Base-by-base conservation (phyloP, 2,329 filamentous ascomycete genomes). In the Chalaropsis thielavioides region DNA sequence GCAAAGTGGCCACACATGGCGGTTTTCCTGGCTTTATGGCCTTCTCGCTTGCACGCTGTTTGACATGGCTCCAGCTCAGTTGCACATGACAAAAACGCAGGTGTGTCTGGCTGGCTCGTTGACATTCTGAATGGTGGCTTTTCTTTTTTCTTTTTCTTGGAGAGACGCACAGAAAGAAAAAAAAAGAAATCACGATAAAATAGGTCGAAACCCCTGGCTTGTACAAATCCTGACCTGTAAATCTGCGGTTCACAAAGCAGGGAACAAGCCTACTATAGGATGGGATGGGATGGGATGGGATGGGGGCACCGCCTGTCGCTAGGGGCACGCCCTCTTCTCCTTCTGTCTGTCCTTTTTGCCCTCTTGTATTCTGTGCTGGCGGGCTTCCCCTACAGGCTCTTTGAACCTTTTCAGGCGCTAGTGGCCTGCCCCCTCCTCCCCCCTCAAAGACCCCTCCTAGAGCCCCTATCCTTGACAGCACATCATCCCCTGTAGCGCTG, bases 151-250 rank as follows among this genome's bases (percentile, higher is more conserved):
- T 24, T 56, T 38, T 6, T 56, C 6, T 35, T 56, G 13, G 31
- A 13, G 6, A 56, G 51, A 11, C 13, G 7, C 19, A 31, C 19
- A 54, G 2, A 54, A 31, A 54, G 24, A n/a, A 2, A 17, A 43
- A 43, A 35, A n/a, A 38, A 58, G 35, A 58, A 58, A 35, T 8
- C 54, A 38, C 31, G 24, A 58, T 58, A 58, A 58, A 58, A 38
- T 38, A 31, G 4, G 10, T 15, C 54, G 2, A 19, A 19, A 58
- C 54, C 54, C 54, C 54, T 58, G 54, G 54, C 54, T 38, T 35
- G 17, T 3, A 15, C 54, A 58, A n/a, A 38, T 58, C 54, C 54
- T 58, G 54, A n/a, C 54, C 54, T 58, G 54, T 58, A 38, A 58
- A 58, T 58, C 54, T n/a, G 19, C 31, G 27, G 31, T 22, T 27